A percentile compares a stretch with the other conserved stretches of the same genome.
phyloP scores from a whole-genome alignment of 177 flowering plant genomes.

The Telopea speciosissima region DNA sequence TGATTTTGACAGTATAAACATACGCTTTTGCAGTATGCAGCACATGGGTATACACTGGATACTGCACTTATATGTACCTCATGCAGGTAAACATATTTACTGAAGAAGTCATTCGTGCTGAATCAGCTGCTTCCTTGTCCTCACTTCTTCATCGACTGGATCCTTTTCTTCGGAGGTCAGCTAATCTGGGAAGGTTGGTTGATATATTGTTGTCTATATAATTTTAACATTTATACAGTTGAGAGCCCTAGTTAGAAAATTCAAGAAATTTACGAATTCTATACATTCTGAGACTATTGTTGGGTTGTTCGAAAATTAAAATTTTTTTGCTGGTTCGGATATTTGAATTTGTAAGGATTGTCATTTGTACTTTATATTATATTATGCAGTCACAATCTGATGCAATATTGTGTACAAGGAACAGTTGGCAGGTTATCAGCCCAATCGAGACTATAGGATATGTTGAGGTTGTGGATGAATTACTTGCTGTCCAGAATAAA shows the following conservation, averaged over 20 bases:
- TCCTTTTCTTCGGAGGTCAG: constrained; percentile 82
- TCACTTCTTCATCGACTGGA: constrained; percentile 87
- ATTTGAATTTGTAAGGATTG: no score
- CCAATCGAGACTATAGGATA: constrained; percentile 86
- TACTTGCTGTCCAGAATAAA: constrained; percentile 85
- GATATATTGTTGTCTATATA: not conserved
- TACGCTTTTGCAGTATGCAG: constrained; percentile 3
- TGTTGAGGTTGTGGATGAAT: constrained; percentile 77
- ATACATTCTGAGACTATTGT: not conserved
- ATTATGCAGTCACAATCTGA: constrained; percentile 14
- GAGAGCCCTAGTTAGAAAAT: constrained; percentile 6
- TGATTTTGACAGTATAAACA: constrained; percentile 1
- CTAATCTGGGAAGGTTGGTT: constrained; percentile 83
- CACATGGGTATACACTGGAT: constrained; percentile 1
- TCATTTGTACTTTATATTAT: not conserved
- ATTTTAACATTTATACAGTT: not conserved
- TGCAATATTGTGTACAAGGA: constrained; percentile 16
- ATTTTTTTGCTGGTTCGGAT: no score
- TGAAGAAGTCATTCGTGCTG: constrained; percentile 95
- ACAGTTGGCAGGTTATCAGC: constrained; percentile 99
- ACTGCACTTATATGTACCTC: constrained; percentile 8
- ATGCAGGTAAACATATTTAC: constrained; percentile 84
- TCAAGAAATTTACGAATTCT: not conserved
- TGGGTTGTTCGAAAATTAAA: not conserved
- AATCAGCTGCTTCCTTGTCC: constrained; percentile 93